Base-by-base conservation (phyloP, 2,329 filamentous ascomycete species). In the Hypoxylon sp. region DNA sequence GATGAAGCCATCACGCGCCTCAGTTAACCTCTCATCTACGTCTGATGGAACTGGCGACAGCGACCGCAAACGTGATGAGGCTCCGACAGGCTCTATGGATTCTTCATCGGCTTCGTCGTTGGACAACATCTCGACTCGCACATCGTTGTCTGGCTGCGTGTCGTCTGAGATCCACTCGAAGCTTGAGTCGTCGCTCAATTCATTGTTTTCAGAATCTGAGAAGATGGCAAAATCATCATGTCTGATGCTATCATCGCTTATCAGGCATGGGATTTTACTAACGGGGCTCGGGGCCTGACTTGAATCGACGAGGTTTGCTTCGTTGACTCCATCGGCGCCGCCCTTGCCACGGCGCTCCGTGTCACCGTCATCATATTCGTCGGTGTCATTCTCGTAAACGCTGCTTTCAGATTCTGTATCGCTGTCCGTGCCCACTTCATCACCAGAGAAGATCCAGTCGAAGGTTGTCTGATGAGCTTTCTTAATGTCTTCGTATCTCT, bases 401-500 rank as follows among this genome's bases (percentile, higher is more conserved):
- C 9, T 28, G 2, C 11, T 40, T 32, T 50, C 9, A 16, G 20
- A 26, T 8, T 18, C 16, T 12, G 4, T 14, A 14, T 24, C 24
- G 30, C 2, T 26, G 7, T 30, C 26, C 38, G 2, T 33, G 24
- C 26, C 11, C 8, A 2, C 18, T 8, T 22, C 33, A 11, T 20
- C 26, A 6, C 3, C n/a, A 3, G 24, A 24, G 28, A 64, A 50
- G 4, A 70, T 58, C 68, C 68, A 70, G 14, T 38, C 33, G 20
- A 70, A 55, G 1, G 68, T 68, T 45, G 52, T 52, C 14, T 36
- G 3, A 50, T 70, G 59, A 8, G 68, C 65, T 14, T 54, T 36
- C 12, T 44, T 26, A 40, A 70, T 61, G n/a, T 62, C 56, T 28
- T 68, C 68, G n/a, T 68, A 53, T 16, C 68, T 63, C 36, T 68